phyloP scores from a whole-genome alignment of 2,329 filamentous ascomycete species.

The Fragosphaeria purpurea region DNA sequence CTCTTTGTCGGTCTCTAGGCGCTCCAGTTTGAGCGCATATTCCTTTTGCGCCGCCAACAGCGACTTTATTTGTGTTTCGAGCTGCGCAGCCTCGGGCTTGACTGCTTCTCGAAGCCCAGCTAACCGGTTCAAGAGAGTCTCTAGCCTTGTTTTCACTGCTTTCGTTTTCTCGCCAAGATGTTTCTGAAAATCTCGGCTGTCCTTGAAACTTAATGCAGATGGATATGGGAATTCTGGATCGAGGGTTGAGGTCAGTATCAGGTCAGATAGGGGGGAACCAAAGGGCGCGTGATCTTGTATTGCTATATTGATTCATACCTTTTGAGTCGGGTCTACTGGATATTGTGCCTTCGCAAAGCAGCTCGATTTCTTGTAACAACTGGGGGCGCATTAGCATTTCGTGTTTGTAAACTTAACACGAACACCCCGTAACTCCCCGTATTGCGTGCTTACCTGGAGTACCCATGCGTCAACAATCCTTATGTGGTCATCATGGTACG shows the following conservation, averaged over 20 bases:
- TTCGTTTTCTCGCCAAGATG: slow-evolving; percentile 70
- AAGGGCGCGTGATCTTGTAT: background rate
- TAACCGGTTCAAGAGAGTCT: slow-evolving; percentile 53
- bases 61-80: slow-evolving; percentile 66
- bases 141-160: slow-evolving; percentile 64
- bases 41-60: slow-evolving; percentile 76
- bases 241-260: background rate
- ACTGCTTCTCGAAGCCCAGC: slow-evolving; percentile 41
- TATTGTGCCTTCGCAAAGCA: slow-evolving; percentile 43
- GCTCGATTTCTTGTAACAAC: slow-evolving; percentile 54
- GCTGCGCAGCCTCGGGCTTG: slow-evolving; percentile 57
- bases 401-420: background rate
- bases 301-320: slow-evolving; percentile 20
- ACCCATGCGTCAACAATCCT: slow-evolving; percentile 90
- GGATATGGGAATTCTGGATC: slow-evolving; percentile 42
- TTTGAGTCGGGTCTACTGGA: slow-evolving; percentile 32
- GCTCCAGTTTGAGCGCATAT: slow-evolving; percentile 65
- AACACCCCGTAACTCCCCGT: background rate
- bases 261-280: background rate
- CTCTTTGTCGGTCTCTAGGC: slow-evolving; percentile 68
- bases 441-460: slow-evolving; percentile 57
- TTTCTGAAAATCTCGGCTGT: slow-evolving; percentile 62
- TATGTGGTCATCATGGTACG: slow-evolving; percentile 86
- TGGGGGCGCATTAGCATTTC: slow-evolving; percentile 19
- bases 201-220: slow-evolving; percentile 51